Evolutionary conservation across 768 basidiomycete genomes (phyloP).

Genomic region (Lentinula sp.): DNA sequence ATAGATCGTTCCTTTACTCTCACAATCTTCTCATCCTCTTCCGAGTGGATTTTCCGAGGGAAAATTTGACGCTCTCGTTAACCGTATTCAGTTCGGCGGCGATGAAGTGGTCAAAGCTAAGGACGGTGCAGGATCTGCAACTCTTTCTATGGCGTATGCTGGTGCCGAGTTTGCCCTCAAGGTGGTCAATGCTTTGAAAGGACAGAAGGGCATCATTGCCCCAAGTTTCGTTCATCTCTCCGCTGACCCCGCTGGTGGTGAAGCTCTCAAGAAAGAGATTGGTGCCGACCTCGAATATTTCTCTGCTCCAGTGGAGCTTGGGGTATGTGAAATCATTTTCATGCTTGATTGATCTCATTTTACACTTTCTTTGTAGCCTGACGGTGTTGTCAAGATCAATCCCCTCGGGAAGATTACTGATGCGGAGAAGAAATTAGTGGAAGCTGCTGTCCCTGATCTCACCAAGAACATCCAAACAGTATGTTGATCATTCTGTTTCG

Average conservation of each 20-base stretch:
- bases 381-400: slow-evolving; percentile 78
- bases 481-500: slow-evolving; percentile 12
- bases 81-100: slow-evolving; percentile 92
- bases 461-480: slow-evolving; percentile 66
- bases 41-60: slow-evolving; percentile 47
- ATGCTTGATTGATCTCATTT: not conserved
- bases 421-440: slow-evolving; percentile 70
- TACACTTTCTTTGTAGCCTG: slow-evolving; percentile 37
- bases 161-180: slow-evolving; percentile 86
- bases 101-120: slow-evolving; percentile 99
- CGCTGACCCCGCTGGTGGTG: slow-evolving; percentile 65
- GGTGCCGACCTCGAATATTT: slow-evolving; percentile 79
- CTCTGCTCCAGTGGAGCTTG: slow-evolving; percentile 83
- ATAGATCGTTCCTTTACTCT: slow-evolving; percentile 90
- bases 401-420: slow-evolving; percentile 71
- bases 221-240: slow-evolving; percentile 81
- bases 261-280: slow-evolving; percentile 74
- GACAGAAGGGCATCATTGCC: slow-evolving; percentile 81
- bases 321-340: slow-evolving; percentile 43
- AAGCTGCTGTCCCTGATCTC: slow-evolving; percentile 79
- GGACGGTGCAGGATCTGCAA: slow-evolving; percentile 89
- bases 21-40: slow-evolving; percentile 78
- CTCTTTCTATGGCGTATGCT: slow-evolving; percentile 95
- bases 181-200: slow-evolving; percentile 77
- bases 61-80: slow-evolving; percentile 54